Base-by-base conservation (phyloP, 2,329 filamentous ascomycete species). In the Sordariomycetes sp. region DNA sequence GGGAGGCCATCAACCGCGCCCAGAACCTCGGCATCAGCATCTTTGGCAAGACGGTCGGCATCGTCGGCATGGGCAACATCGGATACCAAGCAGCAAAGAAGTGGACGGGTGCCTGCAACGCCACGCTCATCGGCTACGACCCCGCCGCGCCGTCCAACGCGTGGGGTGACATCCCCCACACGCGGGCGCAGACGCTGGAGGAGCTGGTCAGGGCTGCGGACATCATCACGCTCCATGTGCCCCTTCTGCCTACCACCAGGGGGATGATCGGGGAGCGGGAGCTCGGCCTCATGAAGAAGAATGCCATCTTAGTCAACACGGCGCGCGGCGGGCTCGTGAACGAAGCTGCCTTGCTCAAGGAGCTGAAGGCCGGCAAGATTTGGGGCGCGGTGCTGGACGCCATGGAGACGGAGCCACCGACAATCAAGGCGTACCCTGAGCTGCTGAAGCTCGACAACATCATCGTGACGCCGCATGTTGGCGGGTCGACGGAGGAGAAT, bases 391-490 rank as follows among this genome's bases (percentile, higher is more conserved):
- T 52, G 33, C 45, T 59, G 24, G 57, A 61, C 39, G 57, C 59
- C 18, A 57, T 43, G 15, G 42, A 44, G 26, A 32, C 36, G 40
- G 57, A 42, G 35, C 46, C 47, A 6, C 43, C 44, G 16, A 55
- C 36, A 11, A 25, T 35, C 16, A 48, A 53, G 24, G 46, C 36
- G n/a, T 58, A 59, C 37, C 45, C 44, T 1, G 35, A 37, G 4
- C 36, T 59, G 11, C 55, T 53, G 49, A 39, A 46, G n/a, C 26
- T 26, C 19, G 25, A 44, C 16, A 54, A 51, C 23, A 49, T 57
- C 8, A 44, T 63, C 21, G 54, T 55, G 35, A 62, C 57, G 14
- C 60, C 61, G 14, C 60, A 64, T 36, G 54, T 64, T 31, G 64
- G 63, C 3, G 63, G 58, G 1, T 53, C 60, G 2, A 67, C 64